Evolutionary conservation across 2,329 filamentous ascomycete genomes (phyloP).

Genomic region (Pseudogymnoascus sp.): DNA sequence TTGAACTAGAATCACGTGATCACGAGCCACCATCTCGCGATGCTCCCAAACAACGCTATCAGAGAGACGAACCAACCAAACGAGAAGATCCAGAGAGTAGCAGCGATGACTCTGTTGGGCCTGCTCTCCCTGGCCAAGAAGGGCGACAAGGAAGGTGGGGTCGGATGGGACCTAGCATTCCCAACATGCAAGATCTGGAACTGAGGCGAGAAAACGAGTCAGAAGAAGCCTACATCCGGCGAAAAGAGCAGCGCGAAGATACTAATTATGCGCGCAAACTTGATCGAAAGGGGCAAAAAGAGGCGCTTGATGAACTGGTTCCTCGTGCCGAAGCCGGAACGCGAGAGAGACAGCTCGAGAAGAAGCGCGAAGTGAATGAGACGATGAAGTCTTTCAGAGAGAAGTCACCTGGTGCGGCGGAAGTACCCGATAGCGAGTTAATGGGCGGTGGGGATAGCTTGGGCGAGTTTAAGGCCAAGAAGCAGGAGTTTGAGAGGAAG

Average conservation of each 20-base stretch:
- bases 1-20: constrained; percentile 10
- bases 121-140: constrained; percentile 34
- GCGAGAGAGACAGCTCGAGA: constrained; percentile 77
- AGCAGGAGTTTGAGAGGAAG: constrained; percentile 57
- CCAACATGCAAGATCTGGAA: constrained; percentile 65
- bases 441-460: constrained; percentile 62
- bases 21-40: background rate
- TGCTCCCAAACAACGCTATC: constrained; percentile 9
- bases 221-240: constrained; percentile 39
- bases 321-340: constrained; percentile 79
- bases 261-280: constrained; percentile 53
- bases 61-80: background rate
- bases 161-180: constrained; percentile 51
- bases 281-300: constrained; percentile 60
- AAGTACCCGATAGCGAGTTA: constrained; percentile 64
- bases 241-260: constrained; percentile 32
- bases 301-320: constrained; percentile 68
- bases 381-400: constrained; percentile 67
- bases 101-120: constrained; percentile 35
- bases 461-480: constrained; percentile 60
- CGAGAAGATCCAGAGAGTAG: constrained; percentile 9
- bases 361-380: constrained; percentile 63
- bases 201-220: constrained; percentile 41
- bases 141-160: constrained; percentile 20
- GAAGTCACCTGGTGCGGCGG: constrained; percentile 53